Percentiles rank a stretch among this genome's conserved stretches.
phyloP scores from a whole-genome alignment of 441 rosid genomes.

The Euphorbia corollata region DNA sequence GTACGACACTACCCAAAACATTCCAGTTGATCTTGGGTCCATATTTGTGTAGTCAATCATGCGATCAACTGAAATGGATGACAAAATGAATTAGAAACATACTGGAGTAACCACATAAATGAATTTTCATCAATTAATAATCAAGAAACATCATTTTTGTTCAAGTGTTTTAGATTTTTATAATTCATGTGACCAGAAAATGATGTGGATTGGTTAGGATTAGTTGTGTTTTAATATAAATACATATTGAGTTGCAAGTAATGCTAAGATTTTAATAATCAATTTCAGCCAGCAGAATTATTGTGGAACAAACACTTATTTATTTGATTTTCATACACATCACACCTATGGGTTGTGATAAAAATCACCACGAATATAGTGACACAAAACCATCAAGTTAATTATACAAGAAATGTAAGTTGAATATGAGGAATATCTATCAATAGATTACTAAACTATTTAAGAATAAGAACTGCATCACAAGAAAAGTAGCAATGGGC shows the following conservation, averaged over 20 bases:
- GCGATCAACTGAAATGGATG: slow-evolving; percentile 60
- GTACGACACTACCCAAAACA: slow-evolving; percentile 98
- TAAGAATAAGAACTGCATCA: neutral
- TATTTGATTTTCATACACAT: no score
- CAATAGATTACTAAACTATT: slow-evolving; percentile 1
- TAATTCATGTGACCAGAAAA: no score
- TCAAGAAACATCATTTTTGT: no score
- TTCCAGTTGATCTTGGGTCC: slow-evolving; percentile 94
- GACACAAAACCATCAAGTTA: slow-evolving; percentile 1
- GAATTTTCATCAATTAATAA: neutral
- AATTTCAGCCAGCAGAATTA: neutral
- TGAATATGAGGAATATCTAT: neutral
- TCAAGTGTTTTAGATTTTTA: no score
- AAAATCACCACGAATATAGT: neutral
- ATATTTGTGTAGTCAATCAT: slow-evolving; percentile 91
- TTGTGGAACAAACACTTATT: neutral
- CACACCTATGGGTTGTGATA: neutral
- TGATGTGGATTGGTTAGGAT: neutral
- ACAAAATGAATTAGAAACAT: slow-evolving; percentile 12
- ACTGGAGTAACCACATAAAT: neutral
- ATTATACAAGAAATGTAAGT: neutral
- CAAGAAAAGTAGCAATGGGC: slow-evolving; percentile 13
- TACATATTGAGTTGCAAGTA: neutral
- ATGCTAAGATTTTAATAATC: neutral
- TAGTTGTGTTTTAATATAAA: neutral